A percentile compares a stretch with the other conserved stretches of the same genome.
phyloP scores from a whole-genome alignment of 106 monocot species.

The Dendrobium officinale region DNA sequence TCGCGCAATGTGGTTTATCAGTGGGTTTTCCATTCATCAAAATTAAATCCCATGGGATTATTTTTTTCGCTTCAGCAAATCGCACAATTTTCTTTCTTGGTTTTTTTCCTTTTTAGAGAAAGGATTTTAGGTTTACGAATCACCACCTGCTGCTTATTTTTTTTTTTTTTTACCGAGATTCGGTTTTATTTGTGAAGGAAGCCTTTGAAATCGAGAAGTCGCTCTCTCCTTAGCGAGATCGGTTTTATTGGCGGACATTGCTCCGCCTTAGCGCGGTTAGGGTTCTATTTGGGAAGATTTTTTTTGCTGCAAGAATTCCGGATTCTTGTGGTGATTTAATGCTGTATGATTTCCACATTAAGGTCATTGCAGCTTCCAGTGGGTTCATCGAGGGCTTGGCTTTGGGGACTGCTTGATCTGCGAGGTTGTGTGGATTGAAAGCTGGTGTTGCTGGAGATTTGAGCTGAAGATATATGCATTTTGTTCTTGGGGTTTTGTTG shows the following conservation, averaged over 20 bases:
- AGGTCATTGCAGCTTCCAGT: background rate
- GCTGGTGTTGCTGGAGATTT: background rate
- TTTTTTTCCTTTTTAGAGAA: background rate
- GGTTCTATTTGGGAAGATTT: slow-evolving; percentile 12
- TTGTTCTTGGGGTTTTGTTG: background rate
- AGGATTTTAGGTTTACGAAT: background rate
- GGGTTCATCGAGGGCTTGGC: background rate
- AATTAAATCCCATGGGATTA: slow-evolving; percentile 3
- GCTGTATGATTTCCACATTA: background rate
- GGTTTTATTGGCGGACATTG: slow-evolving; percentile 3
- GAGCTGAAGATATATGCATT: background rate
- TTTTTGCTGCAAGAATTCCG: background rate
- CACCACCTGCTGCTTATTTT: background rate
- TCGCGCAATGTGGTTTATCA: background rate
- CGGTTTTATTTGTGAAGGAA: background rate
- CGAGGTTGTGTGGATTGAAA: slow-evolving; percentile 1
- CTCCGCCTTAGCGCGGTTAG: background rate
- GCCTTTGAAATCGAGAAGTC: background rate
- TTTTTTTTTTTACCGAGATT: background rate
- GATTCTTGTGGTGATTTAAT: background rate
- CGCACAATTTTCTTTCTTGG: background rate
- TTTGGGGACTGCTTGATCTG: background rate
- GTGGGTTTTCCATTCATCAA: slow-evolving; percentile 8
- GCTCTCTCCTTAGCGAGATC: background rate
- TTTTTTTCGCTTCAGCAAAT: background rate